Evolutionary conservation across 1,284 basidiomycete species (phyloP), one percentile per base, ranked within the genome.

Genomic region (Leccinum pachyderme): DNA sequence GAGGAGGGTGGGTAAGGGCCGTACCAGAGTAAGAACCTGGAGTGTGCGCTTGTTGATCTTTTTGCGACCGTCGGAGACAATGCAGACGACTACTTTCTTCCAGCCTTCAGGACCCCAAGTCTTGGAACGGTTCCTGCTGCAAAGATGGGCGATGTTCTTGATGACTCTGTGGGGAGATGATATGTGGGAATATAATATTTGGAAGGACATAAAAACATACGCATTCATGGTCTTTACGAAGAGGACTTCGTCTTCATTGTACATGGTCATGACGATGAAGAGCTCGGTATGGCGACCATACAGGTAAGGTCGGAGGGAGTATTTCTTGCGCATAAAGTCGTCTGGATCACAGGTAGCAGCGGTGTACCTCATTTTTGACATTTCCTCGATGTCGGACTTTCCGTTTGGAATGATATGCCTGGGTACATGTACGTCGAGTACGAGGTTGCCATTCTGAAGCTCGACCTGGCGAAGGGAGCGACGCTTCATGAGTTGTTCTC

Each of bases 271-370:
- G 49, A 93, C 92, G 64, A 98, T 95, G 70, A 98, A 92, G 7
- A 98, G 80, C 74, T 98, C 95, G 0, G 95, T 98, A 60, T 86
- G 82, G 44, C 95, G 86, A 24, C 86, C 85, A 65, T 86, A 86
- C 2, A 96, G 80, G 71, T 88, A 94, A n/a, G 86, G 93, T 24
- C 93, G 78, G 13, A 97, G 81, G 2, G 88, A 84, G 72, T 93
- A 95, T 58, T 87, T 86, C 52, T 81, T 81, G 29, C 77, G 72
- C 81, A 86, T 84, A 71, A 93, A 94, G 45, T 91, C 82, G 59
- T 98, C 94, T 4, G 95, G 95, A 71, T 98, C 95, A 69, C 92
- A 95, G 0, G 95, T 97, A 4, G 93, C 93, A 47, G 93, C 93
- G 2, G 92, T 95, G 73, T 95, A 96, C 43, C 93, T 78, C 82